Percentiles rank a stretch among this genome's conserved stretches.
Evolutionary conservation across 441 rosid genomes (phyloP).

Genomic region (Pelargonium fulgidum): DNA sequence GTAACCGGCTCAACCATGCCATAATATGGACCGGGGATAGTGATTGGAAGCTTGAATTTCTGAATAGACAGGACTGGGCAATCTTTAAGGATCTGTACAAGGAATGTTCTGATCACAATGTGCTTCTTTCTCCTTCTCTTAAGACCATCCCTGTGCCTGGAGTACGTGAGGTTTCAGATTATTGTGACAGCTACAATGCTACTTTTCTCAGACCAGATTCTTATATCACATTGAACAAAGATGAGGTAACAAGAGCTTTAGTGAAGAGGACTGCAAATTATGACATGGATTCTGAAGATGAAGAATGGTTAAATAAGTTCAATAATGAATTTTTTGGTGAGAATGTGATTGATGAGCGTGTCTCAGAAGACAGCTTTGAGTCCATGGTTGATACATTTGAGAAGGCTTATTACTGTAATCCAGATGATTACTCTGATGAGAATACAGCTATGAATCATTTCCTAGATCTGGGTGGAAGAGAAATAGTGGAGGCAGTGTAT

Average conservation of each 20-base stretch:
- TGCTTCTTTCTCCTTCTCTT: conserved; percentile 27
- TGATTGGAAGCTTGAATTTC: conserved; percentile 83
- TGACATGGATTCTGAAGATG: conserved; percentile 96
- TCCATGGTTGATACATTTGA: conserved; percentile 82
- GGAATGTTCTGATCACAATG: conserved; percentile 69
- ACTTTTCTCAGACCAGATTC: conserved; percentile 46
- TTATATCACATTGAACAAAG: conserved; percentile 51
- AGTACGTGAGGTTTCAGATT: conserved; percentile 52
- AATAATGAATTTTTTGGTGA: conserved; percentile 32
- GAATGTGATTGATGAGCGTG: conserved; percentile 28
- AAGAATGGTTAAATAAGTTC: conserved; percentile 65
- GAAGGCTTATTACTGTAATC: conserved; percentile 51
- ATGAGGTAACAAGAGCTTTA: conserved; percentile 83
- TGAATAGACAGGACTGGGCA: conserved; percentile 59
- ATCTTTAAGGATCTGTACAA: conserved; percentile 77
- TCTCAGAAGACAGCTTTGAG: conserved; percentile 65
- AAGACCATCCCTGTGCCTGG: conserved; percentile 86
- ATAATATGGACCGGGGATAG: conserved; percentile 65
- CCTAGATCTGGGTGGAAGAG: conserved; percentile 44
- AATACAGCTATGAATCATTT: conserved; percentile 41
- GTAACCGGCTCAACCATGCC: conserved; percentile 61
- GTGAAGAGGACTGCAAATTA: conserved; percentile 53
- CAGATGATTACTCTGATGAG: conserved; percentile 48
- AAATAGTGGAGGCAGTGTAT: conserved; percentile 59
- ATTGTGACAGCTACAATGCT: conserved; percentile 24